Percentiles rank a stretch among this genome's conserved stretches.
Evolutionary conservation across 2,329 filamentous ascomycete genomes (phyloP).

Genomic region (Harringtonia aguacate): DNA sequence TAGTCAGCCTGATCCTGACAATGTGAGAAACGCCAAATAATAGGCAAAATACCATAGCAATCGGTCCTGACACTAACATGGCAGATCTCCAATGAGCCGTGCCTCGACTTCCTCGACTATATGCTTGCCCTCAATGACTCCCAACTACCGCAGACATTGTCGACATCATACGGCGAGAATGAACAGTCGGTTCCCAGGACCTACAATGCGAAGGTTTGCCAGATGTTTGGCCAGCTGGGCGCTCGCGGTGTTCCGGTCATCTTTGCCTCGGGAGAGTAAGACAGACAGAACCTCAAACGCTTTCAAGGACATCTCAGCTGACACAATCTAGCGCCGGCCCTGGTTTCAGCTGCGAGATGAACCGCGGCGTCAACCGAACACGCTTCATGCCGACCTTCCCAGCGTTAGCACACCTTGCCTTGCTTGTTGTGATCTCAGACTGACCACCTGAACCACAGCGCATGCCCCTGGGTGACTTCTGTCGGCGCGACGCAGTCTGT

Average conservation of each 20-base stretch:
- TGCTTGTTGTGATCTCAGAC: not conserved
- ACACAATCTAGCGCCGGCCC: conserved; percentile 12
- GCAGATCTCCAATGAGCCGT: conserved; percentile 40
- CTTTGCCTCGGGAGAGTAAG: conserved; percentile 37
- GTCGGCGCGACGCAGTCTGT: conserved; percentile 45
- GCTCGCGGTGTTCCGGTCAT: conserved; percentile 40
- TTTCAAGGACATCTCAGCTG: not conserved
- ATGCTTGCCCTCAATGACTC: conserved; percentile 32
- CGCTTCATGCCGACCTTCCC: conserved; percentile 53
- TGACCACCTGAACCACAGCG: conserved; percentile 10
- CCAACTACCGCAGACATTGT: conserved; percentile 43
- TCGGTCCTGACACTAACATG: no score
- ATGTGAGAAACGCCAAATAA: no score
- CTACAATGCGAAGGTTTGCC: conserved; percentile 42
- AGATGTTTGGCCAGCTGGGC: conserved; percentile 40
- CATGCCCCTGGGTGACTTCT: conserved; percentile 56
- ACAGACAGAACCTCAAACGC: no score
- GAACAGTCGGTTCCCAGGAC: conserved; percentile 40
- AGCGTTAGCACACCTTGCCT: conserved; percentile 16
- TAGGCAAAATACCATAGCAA: no score
- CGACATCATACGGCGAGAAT: conserved; percentile 48
- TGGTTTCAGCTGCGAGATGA: conserved; percentile 42
- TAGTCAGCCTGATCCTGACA: not conserved
- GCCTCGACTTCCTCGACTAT: conserved; percentile 40
- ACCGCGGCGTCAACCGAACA: conserved; percentile 45